These are phyloP conservation scores for Mallotus repandus DNA, from an alignment of 441 rosid species.

Conservation along the genomic window DNA sequence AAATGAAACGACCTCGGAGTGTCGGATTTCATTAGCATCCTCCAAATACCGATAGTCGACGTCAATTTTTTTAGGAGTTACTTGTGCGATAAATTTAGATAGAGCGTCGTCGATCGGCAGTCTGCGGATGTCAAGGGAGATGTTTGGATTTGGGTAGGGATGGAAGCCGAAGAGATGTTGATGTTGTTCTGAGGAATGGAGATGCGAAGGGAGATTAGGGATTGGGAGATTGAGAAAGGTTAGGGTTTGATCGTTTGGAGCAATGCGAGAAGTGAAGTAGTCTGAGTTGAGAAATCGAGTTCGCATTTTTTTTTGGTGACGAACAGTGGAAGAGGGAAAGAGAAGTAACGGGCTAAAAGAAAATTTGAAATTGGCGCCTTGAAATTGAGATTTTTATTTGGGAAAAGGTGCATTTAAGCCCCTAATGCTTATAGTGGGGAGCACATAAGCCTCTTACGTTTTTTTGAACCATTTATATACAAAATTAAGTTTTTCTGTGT, in stretches of 20 bases:
- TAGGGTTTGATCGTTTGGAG: conserved; percentile 46
- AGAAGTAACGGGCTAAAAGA: neutral
- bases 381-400: too few species aligned
- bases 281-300: conserved; percentile 67
- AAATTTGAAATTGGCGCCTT: conserved; percentile 24
- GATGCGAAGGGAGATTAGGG: conserved; percentile 40
- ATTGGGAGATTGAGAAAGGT: conserved; percentile 63
- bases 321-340: neutral
- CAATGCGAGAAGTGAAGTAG: conserved; percentile 47
- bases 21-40: neutral
- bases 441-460: too few species aligned
- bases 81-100: conserved; percentile 53
- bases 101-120: conserved; percentile 53
- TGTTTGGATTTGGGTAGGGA: conserved; percentile 29
- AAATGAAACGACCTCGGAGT: neutral
- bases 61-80: conserved; percentile 48
- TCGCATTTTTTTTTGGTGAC: conserved; percentile 43
- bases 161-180: conserved; percentile 30
- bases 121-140: conserved; percentile 33
- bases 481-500: too few species aligned
- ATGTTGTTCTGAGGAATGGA: conserved; percentile 27
- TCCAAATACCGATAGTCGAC: conserved; percentile 33
- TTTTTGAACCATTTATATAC: too few species aligned
- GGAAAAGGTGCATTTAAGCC: too few species aligned
- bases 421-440: too few species aligned